These are phyloP conservation scores for Gyrodon lividus DNA, from an alignment of 768 basidiomycete species.

Conservation along the genomic window DNA sequence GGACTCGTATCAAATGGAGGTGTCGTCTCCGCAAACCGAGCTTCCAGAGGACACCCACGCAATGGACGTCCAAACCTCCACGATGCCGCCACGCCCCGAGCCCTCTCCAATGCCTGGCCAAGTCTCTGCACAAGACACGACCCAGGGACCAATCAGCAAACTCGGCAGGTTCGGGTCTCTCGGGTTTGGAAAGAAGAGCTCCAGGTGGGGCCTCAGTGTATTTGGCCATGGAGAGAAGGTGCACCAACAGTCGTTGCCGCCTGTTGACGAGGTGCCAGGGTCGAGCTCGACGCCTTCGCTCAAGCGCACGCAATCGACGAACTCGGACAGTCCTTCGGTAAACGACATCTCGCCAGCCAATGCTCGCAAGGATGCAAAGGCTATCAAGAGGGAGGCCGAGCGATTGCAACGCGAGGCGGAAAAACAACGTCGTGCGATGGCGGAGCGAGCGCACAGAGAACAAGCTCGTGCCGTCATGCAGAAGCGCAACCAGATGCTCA, in stretches of 20 bases:
- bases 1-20: slow-evolving; percentile 53
- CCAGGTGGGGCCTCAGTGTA: slow-evolving; percentile 65
- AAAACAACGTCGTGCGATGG: slow-evolving; percentile 76
- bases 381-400: slow-evolving; percentile 79
- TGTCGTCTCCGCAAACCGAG: slow-evolving; percentile 49
- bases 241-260: slow-evolving; percentile 58
- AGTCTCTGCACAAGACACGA: slow-evolving; percentile 36
- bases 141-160: slow-evolving; percentile 47
- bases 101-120: slow-evolving; percentile 29
- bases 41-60: slow-evolving; percentile 37
- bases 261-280: slow-evolving; percentile 69
- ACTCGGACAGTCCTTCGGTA: slow-evolving; percentile 68
- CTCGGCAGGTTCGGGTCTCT: slow-evolving; percentile 58
- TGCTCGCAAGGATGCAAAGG: slow-evolving; percentile 61
- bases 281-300: slow-evolving; percentile 59
- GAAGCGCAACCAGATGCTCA: slow-evolving; percentile 78
- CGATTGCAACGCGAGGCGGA: slow-evolving; percentile 78
- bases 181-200: slow-evolving; percentile 67
- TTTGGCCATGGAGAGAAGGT: slow-evolving; percentile 73
- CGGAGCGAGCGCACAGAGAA: slow-evolving; percentile 74
- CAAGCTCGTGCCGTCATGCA: slow-evolving; percentile 91
- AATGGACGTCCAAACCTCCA: slow-evolving; percentile 52
- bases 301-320: slow-evolving; percentile 77
- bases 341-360: slow-evolving; percentile 44
- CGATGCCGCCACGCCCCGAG: slow-evolving; percentile 46